Base-by-base conservation (phyloP, 495 filamentous ascomycete species). In the Penicillium steckii region DNA sequence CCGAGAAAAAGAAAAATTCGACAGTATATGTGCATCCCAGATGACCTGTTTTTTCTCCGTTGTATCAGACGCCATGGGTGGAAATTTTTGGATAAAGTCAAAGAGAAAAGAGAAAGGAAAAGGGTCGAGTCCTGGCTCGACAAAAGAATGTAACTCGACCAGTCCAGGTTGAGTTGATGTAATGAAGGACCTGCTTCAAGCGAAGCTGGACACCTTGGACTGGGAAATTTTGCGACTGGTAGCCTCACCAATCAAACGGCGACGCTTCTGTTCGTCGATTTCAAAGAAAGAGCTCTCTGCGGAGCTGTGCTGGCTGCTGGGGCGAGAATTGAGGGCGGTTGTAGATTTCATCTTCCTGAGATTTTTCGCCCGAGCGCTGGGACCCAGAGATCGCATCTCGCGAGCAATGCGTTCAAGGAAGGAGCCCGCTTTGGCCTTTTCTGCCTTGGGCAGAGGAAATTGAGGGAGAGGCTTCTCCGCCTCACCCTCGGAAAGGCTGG, bases 371-470 rank as follows among this genome's bases (percentile, higher is more conserved):
- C 69, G 70, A 29, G 46, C 56, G 30, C 46, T 42, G 26, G 72
- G 59, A 38, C 77, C 67, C 17, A 78, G 56, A 29, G 77, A 80
- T 42, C 76, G 76, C 44, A 87, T 59, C 50, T 85, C 81, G 23
- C 78, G 74, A 2, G 78, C 76, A 29, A 87, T 75, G 46, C 77
- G 76, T 60, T 87, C 84, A 13, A 88, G 66, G 15, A 78, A 70
- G 23, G 78, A 83, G 26, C 75, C 72, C 23, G 58, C 52, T 57
- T 77, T 67, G 50, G 56, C 33, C 13, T 56, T 44, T 45, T 44
- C 50, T 46, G 53, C 27, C 51, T 57, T 53, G 59, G 63, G 41
- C 22, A 52, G 8, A 56, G 74, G 38, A 67, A 75, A 53, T 64
- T 64, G 65, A 6, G 79, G 75, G 22, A 79, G 70, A 13, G 78